Evolutionary conservation across 2,329 filamentous ascomycete genomes (phyloP), one percentile per base, ranked within the genome.

Genomic region (Arthroderma sp.): DNA sequence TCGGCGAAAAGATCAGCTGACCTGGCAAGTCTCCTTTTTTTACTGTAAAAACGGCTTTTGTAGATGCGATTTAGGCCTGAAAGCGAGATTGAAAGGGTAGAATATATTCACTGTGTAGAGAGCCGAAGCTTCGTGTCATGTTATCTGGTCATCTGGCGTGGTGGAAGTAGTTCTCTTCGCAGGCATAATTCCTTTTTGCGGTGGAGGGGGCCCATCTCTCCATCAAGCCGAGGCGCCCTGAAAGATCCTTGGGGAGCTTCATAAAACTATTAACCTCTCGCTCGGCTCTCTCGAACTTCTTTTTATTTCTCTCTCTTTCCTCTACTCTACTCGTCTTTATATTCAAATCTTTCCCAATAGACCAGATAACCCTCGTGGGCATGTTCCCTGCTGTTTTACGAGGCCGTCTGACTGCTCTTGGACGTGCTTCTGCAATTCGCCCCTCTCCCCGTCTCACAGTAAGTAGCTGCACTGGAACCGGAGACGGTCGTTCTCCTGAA

Each of bases 331-430:
- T 59, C 43, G 9, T 31, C 38, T 9, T 43, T 2, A 19, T 35
- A 23, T 44, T 56, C 56, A 43, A 41, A 47, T 39, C 28, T 53
- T 51, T 56, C 56, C 56, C 39, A 23, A 49, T 49, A 43, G 47
- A 51, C 47, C 54, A 52, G 43, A 56, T 58, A 55, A 53, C 41
- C n/a, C 47, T 57, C 57, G 39, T 58, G 55, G 59, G 58, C 64
- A 74, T 74, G 72, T 74, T 74, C 66, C 67, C 69, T 65, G 71
- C 71, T 66, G 68, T 71, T 68, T 68, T 70, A 62, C 65, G 72
- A 67, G 70, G 69, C 67, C 72, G 72, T 67, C 67, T 74, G 61
- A 69, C 70, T 61, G 64, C 70, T 64, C 64, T 73, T 61, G 65
- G 69, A 66, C 69, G 72, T 66, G 66, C 70, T 61, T 66, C 70